phyloP scores from a whole-genome alignment of 129 eudicot species.

The Mikania micrantha region DNA sequence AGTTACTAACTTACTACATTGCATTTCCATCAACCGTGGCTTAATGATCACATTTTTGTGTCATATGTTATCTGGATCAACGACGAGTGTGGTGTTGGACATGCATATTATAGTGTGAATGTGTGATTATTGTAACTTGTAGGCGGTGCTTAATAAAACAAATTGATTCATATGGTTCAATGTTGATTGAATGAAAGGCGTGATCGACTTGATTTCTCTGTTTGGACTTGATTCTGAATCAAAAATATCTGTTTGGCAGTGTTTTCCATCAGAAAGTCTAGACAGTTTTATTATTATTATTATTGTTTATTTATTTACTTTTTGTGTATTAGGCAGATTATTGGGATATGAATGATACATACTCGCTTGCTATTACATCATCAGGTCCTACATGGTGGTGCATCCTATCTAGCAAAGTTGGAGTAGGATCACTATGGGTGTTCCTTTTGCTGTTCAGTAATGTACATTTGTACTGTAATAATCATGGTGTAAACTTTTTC shows the following conservation, averaged over 20 bases:
- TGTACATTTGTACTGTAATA: constrained; percentile 13
- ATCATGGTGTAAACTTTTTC: constrained; percentile 8
- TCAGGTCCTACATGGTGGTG: not conserved
- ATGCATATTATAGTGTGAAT: not conserved
- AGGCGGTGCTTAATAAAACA: not conserved
- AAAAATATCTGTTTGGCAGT: not conserved
- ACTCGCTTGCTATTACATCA: not conserved
- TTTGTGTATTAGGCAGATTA: not conserved
- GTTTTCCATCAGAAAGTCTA: not conserved
- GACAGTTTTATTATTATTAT: no score
- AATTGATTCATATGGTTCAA: not conserved
- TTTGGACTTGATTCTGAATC: no score
- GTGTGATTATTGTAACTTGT: not conserved
- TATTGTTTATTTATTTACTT: no score
- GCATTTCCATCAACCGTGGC: not conserved
- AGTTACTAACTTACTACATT: not conserved
- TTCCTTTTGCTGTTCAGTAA: constrained; percentile 4
- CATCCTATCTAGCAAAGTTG: not conserved
- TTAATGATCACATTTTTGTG: not conserved
- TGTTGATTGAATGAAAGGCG: not conserved
- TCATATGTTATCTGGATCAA: no score
- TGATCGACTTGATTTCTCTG: not conserved
- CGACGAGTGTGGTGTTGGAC: not conserved
- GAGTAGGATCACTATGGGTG: not conserved
- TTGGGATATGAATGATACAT: not conserved